Evolutionary conservation across 2,329 filamentous ascomycete species (phyloP).

Genomic region (Aspergillus sp.): DNA sequence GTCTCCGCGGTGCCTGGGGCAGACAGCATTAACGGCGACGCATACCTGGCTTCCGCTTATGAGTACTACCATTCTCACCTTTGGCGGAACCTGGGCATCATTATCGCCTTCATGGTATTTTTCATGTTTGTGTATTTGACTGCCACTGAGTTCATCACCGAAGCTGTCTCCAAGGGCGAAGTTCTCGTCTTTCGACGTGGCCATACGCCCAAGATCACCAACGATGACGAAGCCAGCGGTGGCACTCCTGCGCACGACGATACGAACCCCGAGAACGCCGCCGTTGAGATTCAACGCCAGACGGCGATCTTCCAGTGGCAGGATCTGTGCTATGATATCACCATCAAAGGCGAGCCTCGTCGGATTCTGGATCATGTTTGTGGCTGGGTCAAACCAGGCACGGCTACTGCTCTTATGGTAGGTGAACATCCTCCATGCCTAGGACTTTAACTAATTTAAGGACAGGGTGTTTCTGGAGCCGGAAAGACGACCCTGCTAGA

Average conservation of each 20-base stretch:
- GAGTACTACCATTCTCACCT: conserved; percentile 58
- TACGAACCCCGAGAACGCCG: conserved; percentile 6
- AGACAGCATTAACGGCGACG: conserved; percentile 57
- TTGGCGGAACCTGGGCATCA: conserved; percentile 69
- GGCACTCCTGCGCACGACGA: conserved; percentile 38
- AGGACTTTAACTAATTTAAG: conserved; percentile 21
- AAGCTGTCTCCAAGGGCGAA: conserved; percentile 64
- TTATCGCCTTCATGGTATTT: conserved; percentile 62
- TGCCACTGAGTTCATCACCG: conserved; percentile 43
- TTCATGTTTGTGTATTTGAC: conserved; percentile 58
- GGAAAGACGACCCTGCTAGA: conserved; percentile 91
- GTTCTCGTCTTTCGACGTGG: conserved; percentile 69
- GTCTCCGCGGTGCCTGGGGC: conserved; percentile 58
- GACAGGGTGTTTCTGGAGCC: conserved; percentile 73
- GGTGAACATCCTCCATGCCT: conserved; percentile 31
- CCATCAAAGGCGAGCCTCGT: conserved; percentile 72
- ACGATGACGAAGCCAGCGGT: background rate
- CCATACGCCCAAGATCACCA: conserved; percentile 1
- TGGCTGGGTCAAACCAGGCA: conserved; percentile 92
- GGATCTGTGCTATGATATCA: conserved; percentile 78
- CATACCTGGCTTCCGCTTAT: conserved; percentile 56
- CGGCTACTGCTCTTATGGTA: conserved; percentile 78
- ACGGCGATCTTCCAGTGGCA: conserved; percentile 84
- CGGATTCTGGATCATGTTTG: conserved; percentile 82
- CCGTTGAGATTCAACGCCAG: conserved; percentile 57